Evolutionary conservation across 768 basidiomycete species (phyloP), one percentile per base, ranked within the genome.

Genomic region (Punctularia strigosozonata): DNA sequence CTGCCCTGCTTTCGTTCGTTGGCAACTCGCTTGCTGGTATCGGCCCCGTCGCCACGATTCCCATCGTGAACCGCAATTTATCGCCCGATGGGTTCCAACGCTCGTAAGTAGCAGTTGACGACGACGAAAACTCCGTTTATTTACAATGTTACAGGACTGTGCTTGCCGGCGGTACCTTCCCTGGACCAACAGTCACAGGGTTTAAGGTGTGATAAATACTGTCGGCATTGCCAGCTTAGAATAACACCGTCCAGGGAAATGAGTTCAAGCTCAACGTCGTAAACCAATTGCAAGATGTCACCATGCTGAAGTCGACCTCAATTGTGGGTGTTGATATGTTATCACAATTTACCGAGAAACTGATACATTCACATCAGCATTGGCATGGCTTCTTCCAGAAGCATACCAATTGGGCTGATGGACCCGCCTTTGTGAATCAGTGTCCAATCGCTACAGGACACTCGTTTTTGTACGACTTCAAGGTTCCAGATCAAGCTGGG

Each of bases 321-420:
- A 65, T 77, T 23, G 74, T 75, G 21, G 44, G 68, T 20, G 19
- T n/a, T n/a, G n/a, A n/a, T n/a, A 10, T 20, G 10, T 34, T 8
- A 10, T 19, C 8, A 10, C 10, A 10, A 8, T 19, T 34, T 10
- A 8, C 33, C 33, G 18, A 34, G 10, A 8, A 8, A 12, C 18
- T 34, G 10, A 10, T 10, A 8, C 18, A 19, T 20, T 19, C 10
- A 10, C 21, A 12, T 14, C 25, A 54, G 52, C 52, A 54, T 21
- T 71, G 70, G 70, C 70, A 72, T 40, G 70, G 70, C 5, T 24
- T 72, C 6, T 65, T 63, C 42, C 69, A 71, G 44, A 41, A 56
- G 14, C 52, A 53, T 8, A 55, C 60, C 12, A 64, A 63, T 4
- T 56, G 62, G 24, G 68, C 65, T 36, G 72, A 74, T 35, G 72